Percentiles rank a stretch among this genome's conserved stretches.
Conservation (phyloP, 306 rosid species). For the Lotus japonicus region DNA sequence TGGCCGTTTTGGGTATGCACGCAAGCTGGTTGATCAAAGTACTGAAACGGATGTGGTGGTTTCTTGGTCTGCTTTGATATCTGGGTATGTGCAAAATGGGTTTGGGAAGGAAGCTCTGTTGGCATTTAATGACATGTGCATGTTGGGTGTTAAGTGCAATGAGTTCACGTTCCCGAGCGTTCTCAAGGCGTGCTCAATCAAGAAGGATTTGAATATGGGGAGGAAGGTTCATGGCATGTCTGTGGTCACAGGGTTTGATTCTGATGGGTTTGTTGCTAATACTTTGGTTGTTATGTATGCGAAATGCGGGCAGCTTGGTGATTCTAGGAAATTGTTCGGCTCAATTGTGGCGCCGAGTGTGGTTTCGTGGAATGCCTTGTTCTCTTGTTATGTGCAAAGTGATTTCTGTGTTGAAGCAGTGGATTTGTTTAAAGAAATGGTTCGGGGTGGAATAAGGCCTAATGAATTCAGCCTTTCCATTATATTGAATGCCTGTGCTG, state of each 20-base stretch:
- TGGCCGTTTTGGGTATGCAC: constrained; percentile 45
- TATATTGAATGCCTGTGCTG: constrained; percentile 62
- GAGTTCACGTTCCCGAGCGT: constrained; percentile 69
- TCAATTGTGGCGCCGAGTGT: constrained; percentile 44
- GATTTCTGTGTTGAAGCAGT: constrained; percentile 44
- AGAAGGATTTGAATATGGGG: constrained; percentile 47
- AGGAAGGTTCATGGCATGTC: constrained; percentile 57
- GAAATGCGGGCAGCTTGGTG: constrained; percentile 57
- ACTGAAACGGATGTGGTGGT: constrained; percentile 54
- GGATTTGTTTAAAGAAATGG: constrained; percentile 60
- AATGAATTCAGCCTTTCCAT: constrained; percentile 77
- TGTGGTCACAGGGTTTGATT: constrained; percentile 61
- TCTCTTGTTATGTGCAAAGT: constrained; percentile 69
- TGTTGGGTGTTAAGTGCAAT: constrained; percentile 54
- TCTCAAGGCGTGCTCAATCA: constrained; percentile 68
- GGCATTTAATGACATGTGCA: constrained; percentile 51
- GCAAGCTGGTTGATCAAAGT: constrained; percentile 54
- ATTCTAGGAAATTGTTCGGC: constrained; percentile 57
- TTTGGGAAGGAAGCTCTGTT: constrained; percentile 49
- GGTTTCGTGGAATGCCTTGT: constrained; percentile 74
- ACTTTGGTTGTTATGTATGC: constrained; percentile 86
- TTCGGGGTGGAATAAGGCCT: constrained; percentile 53
- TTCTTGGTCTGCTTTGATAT: constrained; percentile 81
- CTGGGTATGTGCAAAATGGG: constrained; percentile 72
- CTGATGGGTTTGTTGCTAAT: constrained; percentile 69